Base-by-base conservation (phyloP, 2,329 filamentous ascomycete genomes). In the Cladobotryum mycophilum region DNA sequence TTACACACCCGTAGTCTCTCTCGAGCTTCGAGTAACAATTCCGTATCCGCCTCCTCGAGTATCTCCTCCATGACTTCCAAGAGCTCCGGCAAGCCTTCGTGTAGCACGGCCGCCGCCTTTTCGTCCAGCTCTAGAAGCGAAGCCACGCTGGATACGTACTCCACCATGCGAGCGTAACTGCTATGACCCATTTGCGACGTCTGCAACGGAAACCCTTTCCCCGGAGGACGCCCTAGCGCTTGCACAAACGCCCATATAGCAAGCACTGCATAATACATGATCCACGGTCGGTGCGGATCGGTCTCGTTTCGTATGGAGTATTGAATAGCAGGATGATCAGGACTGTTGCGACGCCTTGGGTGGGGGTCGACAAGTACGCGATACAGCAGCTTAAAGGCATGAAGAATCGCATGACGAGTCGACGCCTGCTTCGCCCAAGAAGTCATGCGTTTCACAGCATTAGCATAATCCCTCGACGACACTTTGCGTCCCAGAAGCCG, bases 231-330 rank as follows among this genome's bases (percentile, higher is more conserved):
- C 48, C 89, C 86, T 13, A 92, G 70, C 0, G 90, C 88, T 60
- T 84, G 89, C 3, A 89, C 89, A 61, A 92, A 96, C 3, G 82
- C 86, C 89, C 89, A 96, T 11, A 96, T 89, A 45, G 89, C 86
- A 48, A 96, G 72, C 0, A 85, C 82, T 0, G 90, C 87, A 59
- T 92, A 92, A 69, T 95, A 96, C 64, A 96, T 78, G 41, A 95
- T 87, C 89, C 90, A 96, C 0, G 90, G 88, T 22, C 89, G 79
- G 59, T 96, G 92, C 18, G 93, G 82, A 22, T 95, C 80, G 30
- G 85, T 81, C 62, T 96, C 90, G 56, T 86, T 84, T 34, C 85
- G 80, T 12, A 88, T 85, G 1, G 82, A 86, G 66, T 95, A 96
- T 15, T 77, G 69, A 4, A 61, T 57, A 12, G 62, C 70, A 30